Evolutionary conservation across 2,329 filamentous ascomycete species (phyloP).

Genomic region (Trichoderma semiorbis): DNA sequence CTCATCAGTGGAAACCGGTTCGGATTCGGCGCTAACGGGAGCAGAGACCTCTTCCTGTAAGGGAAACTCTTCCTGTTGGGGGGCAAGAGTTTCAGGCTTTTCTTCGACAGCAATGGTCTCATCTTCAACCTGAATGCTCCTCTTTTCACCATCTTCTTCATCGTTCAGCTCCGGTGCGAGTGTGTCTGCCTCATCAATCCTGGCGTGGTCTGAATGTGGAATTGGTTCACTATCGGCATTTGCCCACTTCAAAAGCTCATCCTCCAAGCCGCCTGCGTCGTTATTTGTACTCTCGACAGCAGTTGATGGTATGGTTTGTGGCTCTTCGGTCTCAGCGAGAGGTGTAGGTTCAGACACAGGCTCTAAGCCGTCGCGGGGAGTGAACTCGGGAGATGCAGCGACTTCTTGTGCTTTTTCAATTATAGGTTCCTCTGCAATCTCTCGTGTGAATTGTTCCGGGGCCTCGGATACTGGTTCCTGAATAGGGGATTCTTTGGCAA

Average conservation of each 20-base stretch:
- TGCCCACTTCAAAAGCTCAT: slow-evolving; percentile 5
- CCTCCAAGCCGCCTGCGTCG: neutral
- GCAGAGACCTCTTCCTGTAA: neutral
- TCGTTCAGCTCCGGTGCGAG: slow-evolving; percentile 18
- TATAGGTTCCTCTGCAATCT: neutral
- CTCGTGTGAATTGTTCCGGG: neutral
- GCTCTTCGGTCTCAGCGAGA: neutral
- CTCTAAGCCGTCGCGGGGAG: neutral
- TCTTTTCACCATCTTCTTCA: slow-evolving; percentile 23
- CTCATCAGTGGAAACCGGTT: neutral
- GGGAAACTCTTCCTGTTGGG: neutral
- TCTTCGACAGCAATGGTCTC: neutral
- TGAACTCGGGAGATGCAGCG: neutral
- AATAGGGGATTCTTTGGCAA: neutral
- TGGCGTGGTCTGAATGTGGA: neutral
- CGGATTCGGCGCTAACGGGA: neutral
- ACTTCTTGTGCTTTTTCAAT: neutral
- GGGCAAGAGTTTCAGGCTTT: neutral
- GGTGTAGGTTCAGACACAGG: neutral
- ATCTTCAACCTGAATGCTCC: slow-evolving; percentile 19
- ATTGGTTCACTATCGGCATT: slow-evolving; percentile 4
- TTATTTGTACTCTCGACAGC: neutral
- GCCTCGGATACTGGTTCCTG: neutral
- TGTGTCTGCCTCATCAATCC: neutral
- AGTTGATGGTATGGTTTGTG: neutral